A percentile compares a stretch with the other conserved stretches of the same genome.
Evolutionary conservation across 2,329 filamentous ascomycete genomes (phyloP).

Genomic region (Xylariaceae sp.): DNA sequence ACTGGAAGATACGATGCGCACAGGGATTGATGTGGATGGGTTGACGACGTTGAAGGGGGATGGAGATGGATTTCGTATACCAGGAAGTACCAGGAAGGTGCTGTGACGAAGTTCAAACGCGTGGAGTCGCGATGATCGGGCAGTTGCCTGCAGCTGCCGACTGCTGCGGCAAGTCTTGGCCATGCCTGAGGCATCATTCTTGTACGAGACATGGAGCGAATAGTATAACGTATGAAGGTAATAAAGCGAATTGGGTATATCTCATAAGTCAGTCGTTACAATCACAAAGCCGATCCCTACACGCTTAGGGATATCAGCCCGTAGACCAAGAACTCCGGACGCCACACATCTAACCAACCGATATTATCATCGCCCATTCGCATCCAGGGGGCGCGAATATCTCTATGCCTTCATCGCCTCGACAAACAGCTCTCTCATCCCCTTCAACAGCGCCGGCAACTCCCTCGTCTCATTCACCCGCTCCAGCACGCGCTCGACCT

Average conservation of each 20-base stretch:
- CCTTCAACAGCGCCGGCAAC: constrained; percentile 67
- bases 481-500: constrained; percentile 71
- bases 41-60: not conserved
- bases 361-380: constrained; percentile 1
- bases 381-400: constrained; percentile 14
- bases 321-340: constrained; percentile 11
- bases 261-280: constrained; percentile 3
- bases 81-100: not conserved
- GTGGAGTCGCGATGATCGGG: constrained; percentile 17
- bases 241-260: constrained; percentile 14
- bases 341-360: constrained; percentile 5
- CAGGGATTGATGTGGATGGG: not conserved
- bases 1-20: not conserved
- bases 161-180: constrained; percentile 13
- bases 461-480: constrained; percentile 76
- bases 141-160: constrained; percentile 17
- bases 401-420: constrained; percentile 53
- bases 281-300: constrained; percentile 4
- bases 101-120: not conserved
- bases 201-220: not conserved
- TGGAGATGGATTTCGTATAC: not conserved
- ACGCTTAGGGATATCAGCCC: not conserved
- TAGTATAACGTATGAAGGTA: not conserved
- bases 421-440: constrained; percentile 74
- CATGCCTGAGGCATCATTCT: not conserved